Evolutionary conservation across 2,329 filamentous ascomycete species (phyloP).

Genomic region (Huntiella moniliformis): DNA sequence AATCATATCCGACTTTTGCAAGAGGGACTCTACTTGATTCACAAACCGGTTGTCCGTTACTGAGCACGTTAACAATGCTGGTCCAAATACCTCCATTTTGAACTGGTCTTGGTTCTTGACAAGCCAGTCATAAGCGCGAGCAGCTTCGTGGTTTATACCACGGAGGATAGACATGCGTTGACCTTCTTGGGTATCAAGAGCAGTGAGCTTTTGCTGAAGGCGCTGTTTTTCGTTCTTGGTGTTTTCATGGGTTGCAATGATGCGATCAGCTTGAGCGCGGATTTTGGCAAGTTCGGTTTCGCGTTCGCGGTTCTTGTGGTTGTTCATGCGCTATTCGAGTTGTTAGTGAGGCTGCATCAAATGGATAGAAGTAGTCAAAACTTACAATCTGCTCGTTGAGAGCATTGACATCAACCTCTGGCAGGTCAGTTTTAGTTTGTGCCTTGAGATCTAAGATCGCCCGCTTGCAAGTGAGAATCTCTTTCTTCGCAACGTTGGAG

Average conservation of each 20-base stretch:
- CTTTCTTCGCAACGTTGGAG: conserved; percentile 7
- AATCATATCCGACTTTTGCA: conserved; percentile 33
- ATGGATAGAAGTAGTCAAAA: conserved; percentile 11
- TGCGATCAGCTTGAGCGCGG: conserved; percentile 22
- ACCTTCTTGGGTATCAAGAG: conserved; percentile 55
- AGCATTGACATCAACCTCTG: conserved; percentile 47
- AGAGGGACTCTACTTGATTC: conserved; percentile 32
- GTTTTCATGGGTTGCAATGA: conserved; percentile 16
- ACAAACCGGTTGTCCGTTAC: conserved; percentile 53
- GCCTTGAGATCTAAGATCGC: conserved; percentile 28
- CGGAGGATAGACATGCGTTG: conserved; percentile 51
- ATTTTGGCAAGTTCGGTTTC: conserved; percentile 27
- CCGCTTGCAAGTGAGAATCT: conserved; percentile 7
- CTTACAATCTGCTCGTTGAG: conserved; percentile 59
- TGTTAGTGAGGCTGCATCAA: conserved; percentile 13
- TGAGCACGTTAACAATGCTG: conserved; percentile 62
- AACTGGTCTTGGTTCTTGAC: conserved; percentile 50
- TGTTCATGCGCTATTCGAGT: conserved; percentile 16
- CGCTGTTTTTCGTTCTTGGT: conserved; percentile 14
- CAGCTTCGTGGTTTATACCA: conserved; percentile 41
- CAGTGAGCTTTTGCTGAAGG: conserved; percentile 30
- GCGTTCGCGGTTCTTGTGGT: conserved; percentile 35
- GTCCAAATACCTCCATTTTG: conserved; percentile 59
- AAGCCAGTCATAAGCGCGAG: conserved; percentile 65
- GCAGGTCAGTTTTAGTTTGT: conserved; percentile 40